These are phyloP conservation scores for Beauveria asiatica DNA, from an alignment of 2,329 filamentous ascomycete genomes.

Conservation along the genomic window DNA sequence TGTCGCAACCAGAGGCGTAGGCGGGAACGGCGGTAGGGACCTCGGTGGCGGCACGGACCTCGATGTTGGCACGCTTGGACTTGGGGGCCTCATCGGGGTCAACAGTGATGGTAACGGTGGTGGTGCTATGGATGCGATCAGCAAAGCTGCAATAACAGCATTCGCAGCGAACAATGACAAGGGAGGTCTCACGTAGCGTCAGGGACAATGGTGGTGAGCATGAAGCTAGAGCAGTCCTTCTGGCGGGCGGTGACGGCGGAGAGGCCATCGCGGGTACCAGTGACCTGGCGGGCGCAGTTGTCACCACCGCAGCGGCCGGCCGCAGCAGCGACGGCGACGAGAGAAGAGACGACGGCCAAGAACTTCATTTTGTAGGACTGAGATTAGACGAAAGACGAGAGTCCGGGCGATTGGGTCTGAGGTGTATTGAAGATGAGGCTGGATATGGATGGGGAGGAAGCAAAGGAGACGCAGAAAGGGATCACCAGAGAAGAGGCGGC, in stretches of 20 bases:
- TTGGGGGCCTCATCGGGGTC: constrained; percentile 22
- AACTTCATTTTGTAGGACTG: constrained; percentile 31
- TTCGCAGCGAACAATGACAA: background rate
- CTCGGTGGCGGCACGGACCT: constrained; percentile 24
- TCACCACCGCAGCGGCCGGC: constrained; percentile 31
- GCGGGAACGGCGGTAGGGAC: constrained; percentile 26
- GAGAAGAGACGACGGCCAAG: constrained; percentile 26
- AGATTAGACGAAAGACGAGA: constrained; percentile 2
- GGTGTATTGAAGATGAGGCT: constrained; percentile 3
- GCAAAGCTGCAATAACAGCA: background rate
- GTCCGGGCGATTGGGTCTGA: constrained; percentile 1
- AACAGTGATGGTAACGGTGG: constrained; percentile 31
- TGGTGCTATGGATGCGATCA: constrained; percentile 18
- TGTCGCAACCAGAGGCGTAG: constrained; percentile 32
- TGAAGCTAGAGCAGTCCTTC: constrained; percentile 33
- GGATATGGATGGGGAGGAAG: constrained; percentile 8
- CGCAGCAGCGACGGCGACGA: constrained; percentile 26
- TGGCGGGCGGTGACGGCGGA: constrained; percentile 25
- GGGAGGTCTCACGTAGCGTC: constrained; percentile 28
- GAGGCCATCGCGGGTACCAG: constrained; percentile 32
- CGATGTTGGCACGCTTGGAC: constrained; percentile 22
- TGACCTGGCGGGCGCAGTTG: constrained; percentile 40
- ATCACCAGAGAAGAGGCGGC: background rate
- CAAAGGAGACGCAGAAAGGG: background rate
- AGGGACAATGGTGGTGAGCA: constrained; percentile 31